Percentiles rank a stretch among this genome's conserved stretches.
Evolutionary conservation across 1,139 yeast species (phyloP).

Genomic region (Hanseniaspora uvarum): DNA sequence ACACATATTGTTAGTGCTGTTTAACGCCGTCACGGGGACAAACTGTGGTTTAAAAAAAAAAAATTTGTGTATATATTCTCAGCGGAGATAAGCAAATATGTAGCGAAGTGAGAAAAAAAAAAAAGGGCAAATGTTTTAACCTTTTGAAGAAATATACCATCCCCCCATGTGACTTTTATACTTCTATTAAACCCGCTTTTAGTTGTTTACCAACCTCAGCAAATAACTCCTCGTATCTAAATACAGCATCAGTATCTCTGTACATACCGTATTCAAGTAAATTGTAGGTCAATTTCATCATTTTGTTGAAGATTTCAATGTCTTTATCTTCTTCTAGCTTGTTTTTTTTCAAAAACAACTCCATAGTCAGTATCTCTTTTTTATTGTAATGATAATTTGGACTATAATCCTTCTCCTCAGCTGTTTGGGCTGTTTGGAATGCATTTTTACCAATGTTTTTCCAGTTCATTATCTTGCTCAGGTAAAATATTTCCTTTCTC

Average conservation of each 20-base stretch:
- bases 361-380: background rate
- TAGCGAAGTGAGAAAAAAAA: too few species aligned
- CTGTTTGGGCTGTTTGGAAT: too few species aligned
- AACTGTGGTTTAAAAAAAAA: too few species aligned
- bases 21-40: too few species aligned
- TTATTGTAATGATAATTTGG: background rate
- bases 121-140: too few species aligned
- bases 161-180: background rate
- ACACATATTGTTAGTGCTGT: too few species aligned
- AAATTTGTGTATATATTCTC: too few species aligned
- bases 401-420: background rate
- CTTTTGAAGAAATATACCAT: too few species aligned
- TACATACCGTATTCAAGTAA: conserved; percentile 14
- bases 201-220: background rate
- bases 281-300: conserved; percentile 3
- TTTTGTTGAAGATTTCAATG: background rate
- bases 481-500: conserved; percentile 2
- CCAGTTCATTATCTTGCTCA: conserved; percentile 4
- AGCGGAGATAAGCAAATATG: too few species aligned
- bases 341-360: conserved; percentile 6
- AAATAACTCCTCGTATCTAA: conserved; percentile 5
- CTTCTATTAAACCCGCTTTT: background rate
- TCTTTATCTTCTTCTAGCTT: background rate
- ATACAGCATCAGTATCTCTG: background rate
- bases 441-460: background rate